A percentile compares a stretch with the other conserved stretches of the same genome.
Conservation (phyloP, 495 filamentous ascomycete genomes). For the Cladorrhinum samala region DNA sequence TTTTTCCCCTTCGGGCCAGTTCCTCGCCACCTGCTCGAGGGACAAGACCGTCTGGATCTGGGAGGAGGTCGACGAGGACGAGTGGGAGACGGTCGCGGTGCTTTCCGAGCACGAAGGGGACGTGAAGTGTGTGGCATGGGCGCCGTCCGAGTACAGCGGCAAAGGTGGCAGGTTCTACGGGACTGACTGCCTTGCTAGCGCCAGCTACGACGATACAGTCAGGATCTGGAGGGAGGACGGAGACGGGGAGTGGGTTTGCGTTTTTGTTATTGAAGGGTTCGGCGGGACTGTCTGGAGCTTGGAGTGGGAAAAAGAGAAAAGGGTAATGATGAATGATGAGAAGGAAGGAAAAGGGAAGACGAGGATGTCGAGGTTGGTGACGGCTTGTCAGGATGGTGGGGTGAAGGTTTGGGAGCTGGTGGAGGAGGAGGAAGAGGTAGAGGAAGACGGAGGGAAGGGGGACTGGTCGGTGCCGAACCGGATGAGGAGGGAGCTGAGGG, state of each 20-base stretch:
- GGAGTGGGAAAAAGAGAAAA: constrained; percentile 62
- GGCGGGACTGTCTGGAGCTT: constrained; percentile 80
- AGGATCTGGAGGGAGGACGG: constrained; percentile 83
- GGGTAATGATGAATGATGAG: too few species aligned
- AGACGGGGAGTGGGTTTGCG: constrained; percentile 84
- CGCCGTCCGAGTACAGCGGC: constrained; percentile 51
- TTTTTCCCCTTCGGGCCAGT: constrained; percentile 72
- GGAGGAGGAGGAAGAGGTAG: constrained; percentile 3
- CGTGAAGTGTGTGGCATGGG: constrained; percentile 90
- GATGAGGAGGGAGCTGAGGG: constrained; percentile 65
- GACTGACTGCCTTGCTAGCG: constrained; percentile 68
- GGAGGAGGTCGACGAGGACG: constrained; percentile 91
- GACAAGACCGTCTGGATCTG: constrained; percentile 99
- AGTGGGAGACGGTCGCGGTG: constrained; percentile 93
- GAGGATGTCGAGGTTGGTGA: constrained; percentile 57
- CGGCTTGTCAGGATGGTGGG: constrained; percentile 71
- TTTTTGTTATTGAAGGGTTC: constrained; percentile 74
- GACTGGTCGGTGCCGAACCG: constrained; percentile 79
- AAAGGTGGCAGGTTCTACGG: constrained; percentile 38
- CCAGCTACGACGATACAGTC: constrained; percentile 87
- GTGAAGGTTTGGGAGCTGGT: constrained; percentile 69
- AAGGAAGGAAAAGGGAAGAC: constrained; percentile 24
- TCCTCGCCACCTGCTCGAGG: constrained; percentile 80
- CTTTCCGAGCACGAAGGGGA: constrained; percentile 90
- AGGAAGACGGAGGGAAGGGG: constrained; percentile 49